phyloP scores from a whole-genome alignment of 805 yeast species.

The Metschnikowia amazonensis region DNA sequence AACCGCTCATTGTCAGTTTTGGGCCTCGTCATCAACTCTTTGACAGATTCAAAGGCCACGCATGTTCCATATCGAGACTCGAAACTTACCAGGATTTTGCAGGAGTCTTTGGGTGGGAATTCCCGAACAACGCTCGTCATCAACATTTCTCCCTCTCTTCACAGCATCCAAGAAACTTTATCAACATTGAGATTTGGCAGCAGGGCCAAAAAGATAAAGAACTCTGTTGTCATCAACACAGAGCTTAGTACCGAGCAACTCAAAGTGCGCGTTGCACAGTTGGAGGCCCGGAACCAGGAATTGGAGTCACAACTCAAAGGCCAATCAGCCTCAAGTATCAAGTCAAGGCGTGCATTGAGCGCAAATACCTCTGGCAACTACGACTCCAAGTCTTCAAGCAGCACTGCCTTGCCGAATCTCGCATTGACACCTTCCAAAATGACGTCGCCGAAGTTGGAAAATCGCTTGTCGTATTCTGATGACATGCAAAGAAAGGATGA shows the following conservation, averaged over 20 bases:
- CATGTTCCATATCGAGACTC: conserved; percentile 78
- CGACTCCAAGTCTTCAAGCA: neutral
- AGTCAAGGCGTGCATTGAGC: neutral
- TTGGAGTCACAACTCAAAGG: conserved; percentile 39
- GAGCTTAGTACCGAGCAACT: conserved; percentile 53
- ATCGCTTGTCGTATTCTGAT: conserved; percentile 6
- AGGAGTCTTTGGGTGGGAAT: conserved; percentile 80
- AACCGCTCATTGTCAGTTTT: conserved; percentile 73
- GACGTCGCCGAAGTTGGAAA: conserved; percentile 3
- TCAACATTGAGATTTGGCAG: conserved; percentile 73
- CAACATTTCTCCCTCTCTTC: conserved; percentile 63
- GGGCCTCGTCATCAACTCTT: conserved; percentile 76
- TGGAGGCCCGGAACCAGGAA: conserved; percentile 33
- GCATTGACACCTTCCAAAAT: conserved; percentile 2
- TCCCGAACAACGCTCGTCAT: conserved; percentile 70
- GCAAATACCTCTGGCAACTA: neutral
- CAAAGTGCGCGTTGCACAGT: conserved; percentile 34
- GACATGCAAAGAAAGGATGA: conserved; percentile 16
- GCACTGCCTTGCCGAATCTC: neutral
- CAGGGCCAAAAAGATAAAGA: conserved; percentile 65
- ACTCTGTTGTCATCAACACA: conserved; percentile 59
- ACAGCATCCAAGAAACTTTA: conserved; percentile 59
- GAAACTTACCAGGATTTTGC: conserved; percentile 70
- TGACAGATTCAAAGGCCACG: conserved; percentile 63
- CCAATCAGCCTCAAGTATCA: neutral